Percentiles rank a stretch among this genome's conserved stretches.
phyloP scores from a whole-genome alignment of 768 basidiomycete genomes.

The Strobilomyces dryophilus region DNA sequence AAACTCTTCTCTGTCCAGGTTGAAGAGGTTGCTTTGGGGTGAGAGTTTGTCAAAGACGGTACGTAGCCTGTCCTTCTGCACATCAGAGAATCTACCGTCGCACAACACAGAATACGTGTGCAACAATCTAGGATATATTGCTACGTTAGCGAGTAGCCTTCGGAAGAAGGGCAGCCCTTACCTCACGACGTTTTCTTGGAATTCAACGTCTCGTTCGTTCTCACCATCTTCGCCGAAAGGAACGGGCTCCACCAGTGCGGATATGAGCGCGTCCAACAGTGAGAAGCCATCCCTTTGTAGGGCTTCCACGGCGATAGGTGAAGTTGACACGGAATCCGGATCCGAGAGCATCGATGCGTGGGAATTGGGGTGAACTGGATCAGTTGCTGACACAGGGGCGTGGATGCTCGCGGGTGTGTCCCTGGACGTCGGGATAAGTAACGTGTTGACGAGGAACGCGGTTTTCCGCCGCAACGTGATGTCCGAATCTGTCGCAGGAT shows the following conservation, averaged over 20 bases:
- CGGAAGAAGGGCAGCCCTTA: slow-evolving; percentile 19
- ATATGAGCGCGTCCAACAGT: slow-evolving; percentile 49
- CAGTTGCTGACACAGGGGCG: slow-evolving; percentile 19
- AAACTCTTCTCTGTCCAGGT: slow-evolving; percentile 27
- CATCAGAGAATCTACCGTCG: slow-evolving; percentile 28
- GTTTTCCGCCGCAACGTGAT: slow-evolving; percentile 74
- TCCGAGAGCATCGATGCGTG: slow-evolving; percentile 60
- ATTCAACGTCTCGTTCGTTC: slow-evolving; percentile 53
- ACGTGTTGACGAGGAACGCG: slow-evolving; percentile 68
- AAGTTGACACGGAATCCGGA: slow-evolving; percentile 51
- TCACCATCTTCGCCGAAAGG: slow-evolving; percentile 71
- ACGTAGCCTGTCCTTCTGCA: slow-evolving; percentile 29
- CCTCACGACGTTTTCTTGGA: slow-evolving; percentile 62
- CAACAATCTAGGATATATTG: slow-evolving; percentile 37
- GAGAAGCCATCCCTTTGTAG: slow-evolving; percentile 32
- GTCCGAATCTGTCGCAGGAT: slow-evolving; percentile 57
- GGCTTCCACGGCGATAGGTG: slow-evolving; percentile 44
- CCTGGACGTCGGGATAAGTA: slow-evolving; percentile 50
- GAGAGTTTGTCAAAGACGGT: slow-evolving; percentile 23
- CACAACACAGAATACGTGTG: slow-evolving; percentile 49
- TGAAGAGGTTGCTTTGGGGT: slow-evolving; percentile 21
- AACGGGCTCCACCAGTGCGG: slow-evolving; percentile 49
- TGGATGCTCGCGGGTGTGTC: slow-evolving; percentile 15
- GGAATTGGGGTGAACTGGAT: slow-evolving; percentile 64
- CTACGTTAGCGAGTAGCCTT: slow-evolving; percentile 1